Evolutionary conservation across 1,139 yeast species (phyloP).

Genomic region (Diutina ranongensis): DNA sequence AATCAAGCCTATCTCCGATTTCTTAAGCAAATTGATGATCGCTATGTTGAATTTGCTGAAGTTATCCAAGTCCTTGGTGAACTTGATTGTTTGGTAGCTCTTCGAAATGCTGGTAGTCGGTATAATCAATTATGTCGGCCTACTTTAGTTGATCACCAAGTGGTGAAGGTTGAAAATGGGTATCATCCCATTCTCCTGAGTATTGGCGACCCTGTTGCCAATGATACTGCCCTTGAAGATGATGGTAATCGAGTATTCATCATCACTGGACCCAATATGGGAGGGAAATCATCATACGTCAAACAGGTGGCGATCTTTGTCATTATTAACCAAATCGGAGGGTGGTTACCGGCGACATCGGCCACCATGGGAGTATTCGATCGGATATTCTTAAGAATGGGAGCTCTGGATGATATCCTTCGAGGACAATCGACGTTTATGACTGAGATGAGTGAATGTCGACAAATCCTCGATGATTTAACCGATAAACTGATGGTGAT

Average conservation of each 20-base stretch:
- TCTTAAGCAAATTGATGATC: constrained; percentile 27
- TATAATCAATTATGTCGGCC: constrained; percentile 41
- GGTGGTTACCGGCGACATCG: constrained; percentile 27
- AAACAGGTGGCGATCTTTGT: constrained; percentile 49
- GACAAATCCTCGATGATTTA: constrained; percentile 35
- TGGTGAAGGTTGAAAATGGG: constrained; percentile 44
- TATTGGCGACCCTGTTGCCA: constrained; percentile 49
- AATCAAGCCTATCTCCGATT: constrained; percentile 48
- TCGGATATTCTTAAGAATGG: constrained; percentile 50
- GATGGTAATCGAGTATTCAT: constrained; percentile 41
- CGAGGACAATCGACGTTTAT: constrained; percentile 66
- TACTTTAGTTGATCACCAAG: constrained; percentile 35
- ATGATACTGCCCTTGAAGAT: constrained; percentile 42
- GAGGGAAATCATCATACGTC: constrained; percentile 64
- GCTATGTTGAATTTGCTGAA: constrained; percentile 39
- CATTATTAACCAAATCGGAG: constrained; percentile 42
- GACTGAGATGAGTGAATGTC: constrained; percentile 62
- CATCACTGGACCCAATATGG: constrained; percentile 71
- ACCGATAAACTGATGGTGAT: constrained; percentile 44
- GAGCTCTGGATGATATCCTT: constrained; percentile 61
- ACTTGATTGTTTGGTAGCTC: constrained; percentile 66
- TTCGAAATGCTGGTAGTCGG: constrained; percentile 44
- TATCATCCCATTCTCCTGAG: constrained; percentile 59
- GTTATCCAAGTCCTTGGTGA: constrained; percentile 43
- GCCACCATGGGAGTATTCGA: constrained; percentile 51